These are phyloP conservation scores for Suillus occidentalis DNA, from an alignment of 768 basidiomycete genomes.

Conservation along the genomic window DNA sequence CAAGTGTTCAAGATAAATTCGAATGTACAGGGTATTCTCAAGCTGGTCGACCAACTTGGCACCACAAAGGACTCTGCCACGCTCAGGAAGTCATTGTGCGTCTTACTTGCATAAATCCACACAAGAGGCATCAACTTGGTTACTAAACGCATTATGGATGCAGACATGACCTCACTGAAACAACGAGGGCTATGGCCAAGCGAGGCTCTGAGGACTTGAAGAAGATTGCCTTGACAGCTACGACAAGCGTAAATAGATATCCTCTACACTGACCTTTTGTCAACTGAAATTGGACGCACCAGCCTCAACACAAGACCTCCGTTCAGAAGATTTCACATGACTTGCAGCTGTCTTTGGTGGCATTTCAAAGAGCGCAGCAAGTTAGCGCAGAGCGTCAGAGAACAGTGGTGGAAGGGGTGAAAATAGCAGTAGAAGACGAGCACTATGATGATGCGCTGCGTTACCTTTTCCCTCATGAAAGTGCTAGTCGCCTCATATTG, in stretches of 20 bases:
- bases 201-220: constrained; percentile 92
- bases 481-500: neutral
- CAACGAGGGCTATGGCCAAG: constrained; percentile 93
- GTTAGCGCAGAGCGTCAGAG: constrained; percentile 88
- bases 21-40: constrained; percentile 93
- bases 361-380: constrained; percentile 91
- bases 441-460: constrained; percentile 16
- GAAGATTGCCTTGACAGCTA: constrained; percentile 72
- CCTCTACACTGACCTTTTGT: neutral
- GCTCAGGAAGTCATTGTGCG: constrained; percentile 84
- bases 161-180: constrained; percentile 93
- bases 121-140: neutral
- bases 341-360: constrained; percentile 83
- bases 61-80: constrained; percentile 75
- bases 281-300: constrained; percentile 1
- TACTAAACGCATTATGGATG: constrained; percentile 3
- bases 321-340: constrained; percentile 94
- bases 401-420: constrained; percentile 84
- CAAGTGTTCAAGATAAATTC: constrained; percentile 99
- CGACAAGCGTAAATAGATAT: constrained; percentile 48
- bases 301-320: constrained; percentile 81
- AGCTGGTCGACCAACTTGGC: constrained; percentile 96
- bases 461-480: neutral
- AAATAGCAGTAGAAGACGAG: constrained; percentile 75
- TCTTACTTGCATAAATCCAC: constrained; percentile 12